Evolutionary conservation across 1,284 basidiomycete genomes (phyloP).

Genomic region (Rhodotorula sp.): DNA sequence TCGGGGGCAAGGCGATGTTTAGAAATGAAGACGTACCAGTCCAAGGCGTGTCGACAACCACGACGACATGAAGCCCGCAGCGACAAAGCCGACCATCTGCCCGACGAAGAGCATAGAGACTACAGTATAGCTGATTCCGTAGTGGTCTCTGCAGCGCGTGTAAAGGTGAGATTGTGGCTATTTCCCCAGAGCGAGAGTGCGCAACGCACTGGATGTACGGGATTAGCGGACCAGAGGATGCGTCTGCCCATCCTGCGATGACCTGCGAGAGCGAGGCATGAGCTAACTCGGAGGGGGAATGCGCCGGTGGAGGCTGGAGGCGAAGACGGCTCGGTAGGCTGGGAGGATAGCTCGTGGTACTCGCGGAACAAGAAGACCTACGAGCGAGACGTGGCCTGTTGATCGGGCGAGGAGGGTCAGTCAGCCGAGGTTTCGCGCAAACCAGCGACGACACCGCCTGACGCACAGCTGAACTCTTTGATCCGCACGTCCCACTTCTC

Average conservation of each 20-base stretch:
- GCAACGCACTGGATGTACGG: conserved; percentile 29
- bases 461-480: conserved; percentile 28
- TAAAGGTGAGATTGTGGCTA: background rate
- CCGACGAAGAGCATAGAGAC: conserved; percentile 12
- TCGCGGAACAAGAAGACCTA: background rate
- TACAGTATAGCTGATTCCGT: conserved; percentile 24
- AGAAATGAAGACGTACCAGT: conserved; percentile 16
- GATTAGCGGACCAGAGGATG: conserved; percentile 26
- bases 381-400: conserved; percentile 14
- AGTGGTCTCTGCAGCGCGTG: conserved; percentile 6
- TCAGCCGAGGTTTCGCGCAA: background rate
- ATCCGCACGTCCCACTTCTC: conserved; percentile 9
- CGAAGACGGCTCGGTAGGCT: too few relatives aligned
- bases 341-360: too few relatives aligned
- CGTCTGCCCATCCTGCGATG: conserved; percentile 37
- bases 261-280: background rate
- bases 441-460: background rate
- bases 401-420: too few relatives aligned
- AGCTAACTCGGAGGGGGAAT: background rate
- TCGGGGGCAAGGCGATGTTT: too few relatives aligned
- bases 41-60: conserved; percentile 14
- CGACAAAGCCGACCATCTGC: conserved; percentile 29
- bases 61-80: background rate
- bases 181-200: too few relatives aligned
- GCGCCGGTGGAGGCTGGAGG: background rate